These are phyloP conservation scores for Colletotrichum lupini DNA, from an alignment of 2,329 filamentous ascomycete species.

Conservation along the genomic window DNA sequence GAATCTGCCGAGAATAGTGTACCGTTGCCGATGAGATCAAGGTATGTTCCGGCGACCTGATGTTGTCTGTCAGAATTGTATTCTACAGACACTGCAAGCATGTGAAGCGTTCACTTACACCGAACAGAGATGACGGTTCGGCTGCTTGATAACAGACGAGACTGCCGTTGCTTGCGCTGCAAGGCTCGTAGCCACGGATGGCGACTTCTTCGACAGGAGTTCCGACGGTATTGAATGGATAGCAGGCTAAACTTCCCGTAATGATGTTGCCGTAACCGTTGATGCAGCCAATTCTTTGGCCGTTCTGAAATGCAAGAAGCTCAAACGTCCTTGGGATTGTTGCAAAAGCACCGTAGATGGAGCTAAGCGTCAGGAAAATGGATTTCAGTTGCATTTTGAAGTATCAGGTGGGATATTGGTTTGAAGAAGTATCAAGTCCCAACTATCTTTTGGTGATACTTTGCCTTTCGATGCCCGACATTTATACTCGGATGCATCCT, in stretches of 20 bases:
- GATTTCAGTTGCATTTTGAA: slow-evolving; percentile 15
- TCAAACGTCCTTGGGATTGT: neutral
- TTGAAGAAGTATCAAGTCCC: too few relatives aligned
- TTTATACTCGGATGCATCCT: too few relatives aligned
- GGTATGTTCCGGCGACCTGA: too few relatives aligned
- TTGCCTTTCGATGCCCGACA: too few relatives aligned
- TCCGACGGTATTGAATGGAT: neutral
- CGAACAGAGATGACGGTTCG: neutral
- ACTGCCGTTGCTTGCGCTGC: neutral
- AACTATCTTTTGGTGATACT: rapidly evolving
- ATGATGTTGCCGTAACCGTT: neutral
- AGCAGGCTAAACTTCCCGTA: neutral
- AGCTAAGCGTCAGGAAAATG: neutral
- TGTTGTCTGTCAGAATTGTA: too few relatives aligned
- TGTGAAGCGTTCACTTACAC: neutral
- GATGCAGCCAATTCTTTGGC: neutral
- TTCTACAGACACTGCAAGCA: too few relatives aligned
- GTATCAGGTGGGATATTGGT: too few relatives aligned
- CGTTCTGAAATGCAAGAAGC: neutral
- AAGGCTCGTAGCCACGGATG: neutral
- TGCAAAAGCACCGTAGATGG: neutral
- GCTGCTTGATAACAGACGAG: neutral
- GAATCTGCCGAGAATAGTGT: too few relatives aligned
- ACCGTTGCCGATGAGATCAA: too few relatives aligned
- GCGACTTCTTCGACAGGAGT: neutral